Evolutionary conservation across 2,329 filamentous ascomycete species (phyloP).

Genomic region (Sporothrix inflata): DNA sequence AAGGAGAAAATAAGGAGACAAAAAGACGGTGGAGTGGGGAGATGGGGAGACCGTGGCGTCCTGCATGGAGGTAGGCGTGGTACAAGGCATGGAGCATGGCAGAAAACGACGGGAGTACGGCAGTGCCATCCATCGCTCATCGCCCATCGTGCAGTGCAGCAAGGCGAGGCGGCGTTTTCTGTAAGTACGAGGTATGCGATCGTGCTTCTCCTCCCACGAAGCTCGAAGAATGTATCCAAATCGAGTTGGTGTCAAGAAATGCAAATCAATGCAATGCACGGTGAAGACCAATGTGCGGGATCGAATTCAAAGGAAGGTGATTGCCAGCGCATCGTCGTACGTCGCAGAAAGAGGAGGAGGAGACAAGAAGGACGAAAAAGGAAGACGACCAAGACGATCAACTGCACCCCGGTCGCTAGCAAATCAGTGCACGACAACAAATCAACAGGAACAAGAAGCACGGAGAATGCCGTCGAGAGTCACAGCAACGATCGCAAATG

Average conservation of each 20-base stretch:
- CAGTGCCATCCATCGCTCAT: constrained; percentile 8
- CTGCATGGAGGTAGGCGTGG: not conserved
- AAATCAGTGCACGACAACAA: constrained; percentile 13
- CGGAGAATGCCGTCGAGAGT: not conserved
- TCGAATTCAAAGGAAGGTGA: constrained; percentile 7
- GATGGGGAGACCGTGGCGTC: not conserved
- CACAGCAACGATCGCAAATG: not conserved
- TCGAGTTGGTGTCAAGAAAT: not conserved
- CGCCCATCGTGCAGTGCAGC: not conserved
- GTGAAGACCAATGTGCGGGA: constrained; percentile 11
- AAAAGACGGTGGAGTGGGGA: not conserved
- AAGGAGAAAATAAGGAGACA: not conserved
- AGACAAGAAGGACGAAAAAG: not conserved
- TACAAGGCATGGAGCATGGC: not conserved
- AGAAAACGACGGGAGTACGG: not conserved
- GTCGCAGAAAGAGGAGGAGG: not conserved
- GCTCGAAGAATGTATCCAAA: not conserved
- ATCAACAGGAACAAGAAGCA: not conserved
- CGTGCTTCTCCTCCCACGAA: not conserved
- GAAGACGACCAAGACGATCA: not conserved
- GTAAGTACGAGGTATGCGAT: not conserved
- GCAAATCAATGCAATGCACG: constrained; percentile 2
- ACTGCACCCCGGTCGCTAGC: not conserved
- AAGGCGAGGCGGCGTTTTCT: not conserved
- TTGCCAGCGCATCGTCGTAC: constrained; percentile 6